A percentile compares a stretch with the other conserved stretches of the same genome.
These are phyloP conservation scores for Gastrolobium bilobum DNA, from an alignment of 306 rosid species.

Conservation along the genomic window DNA sequence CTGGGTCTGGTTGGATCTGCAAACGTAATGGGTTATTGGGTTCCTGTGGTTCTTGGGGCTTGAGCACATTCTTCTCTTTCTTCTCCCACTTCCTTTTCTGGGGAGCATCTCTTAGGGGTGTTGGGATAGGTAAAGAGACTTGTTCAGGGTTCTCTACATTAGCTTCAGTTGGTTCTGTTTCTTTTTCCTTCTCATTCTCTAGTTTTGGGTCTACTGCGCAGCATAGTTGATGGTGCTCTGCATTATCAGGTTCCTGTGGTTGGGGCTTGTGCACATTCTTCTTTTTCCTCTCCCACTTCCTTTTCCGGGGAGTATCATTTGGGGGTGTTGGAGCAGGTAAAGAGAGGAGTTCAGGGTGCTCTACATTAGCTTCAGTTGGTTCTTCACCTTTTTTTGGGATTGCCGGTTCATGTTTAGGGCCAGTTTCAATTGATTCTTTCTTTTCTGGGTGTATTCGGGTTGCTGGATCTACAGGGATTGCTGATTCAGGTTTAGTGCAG, in stretches of 20 bases:
- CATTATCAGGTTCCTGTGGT: background rate
- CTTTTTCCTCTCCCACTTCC: constrained; percentile 20
- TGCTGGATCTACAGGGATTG: background rate
- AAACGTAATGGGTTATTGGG: constrained; percentile 49
- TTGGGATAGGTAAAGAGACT: too few relatives aligned
- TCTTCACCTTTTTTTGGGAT: background rate
- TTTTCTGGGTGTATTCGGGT: background rate
- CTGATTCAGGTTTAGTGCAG: constrained; percentile 53
- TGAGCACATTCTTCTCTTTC: constrained; percentile 15
- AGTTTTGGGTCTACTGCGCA: too few relatives aligned
- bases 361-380: background rate
- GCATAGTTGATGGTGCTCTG: background rate
- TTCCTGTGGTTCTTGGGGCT: background rate
- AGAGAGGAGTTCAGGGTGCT: constrained; percentile 45
- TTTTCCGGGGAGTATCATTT: constrained; percentile 53
- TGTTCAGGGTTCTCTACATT: background rate
- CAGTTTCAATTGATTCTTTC: constrained; percentile 45
- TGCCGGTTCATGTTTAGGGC: background rate
- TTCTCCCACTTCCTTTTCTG: background rate
- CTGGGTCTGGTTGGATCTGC: constrained; percentile 50
- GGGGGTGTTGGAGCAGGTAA: constrained; percentile 56
- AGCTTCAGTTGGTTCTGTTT: background rate
- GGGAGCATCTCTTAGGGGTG: too few relatives aligned
- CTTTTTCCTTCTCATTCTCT: background rate
- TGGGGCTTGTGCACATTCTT: constrained; percentile 42